A percentile compares a stretch with the other conserved stretches of the same genome.
phyloP scores from a whole-genome alignment of 805 yeast species.

The Yueomyces sp. region DNA sequence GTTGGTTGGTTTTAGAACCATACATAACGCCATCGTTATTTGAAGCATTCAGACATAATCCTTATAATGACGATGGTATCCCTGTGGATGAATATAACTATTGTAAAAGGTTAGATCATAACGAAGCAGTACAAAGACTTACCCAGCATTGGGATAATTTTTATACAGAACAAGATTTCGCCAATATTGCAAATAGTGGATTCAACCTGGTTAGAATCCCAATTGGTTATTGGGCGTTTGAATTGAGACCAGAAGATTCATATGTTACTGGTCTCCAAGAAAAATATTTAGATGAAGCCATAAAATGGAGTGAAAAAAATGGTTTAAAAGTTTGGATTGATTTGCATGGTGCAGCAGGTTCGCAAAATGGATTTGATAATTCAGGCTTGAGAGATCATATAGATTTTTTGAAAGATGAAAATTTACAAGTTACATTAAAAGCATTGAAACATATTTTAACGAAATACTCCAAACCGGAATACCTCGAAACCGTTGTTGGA shows the following conservation, averaged over 20 bases:
- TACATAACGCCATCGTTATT: conserved; percentile 56
- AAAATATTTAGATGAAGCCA: conserved; percentile 57
- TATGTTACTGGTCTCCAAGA: conserved; percentile 66
- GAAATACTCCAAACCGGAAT: conserved; percentile 49
- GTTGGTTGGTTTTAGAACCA: conserved; percentile 64
- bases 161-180: conserved; percentile 59
- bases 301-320: conserved; percentile 56
- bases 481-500: conserved; percentile 61
- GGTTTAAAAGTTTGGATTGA: conserved; percentile 74
- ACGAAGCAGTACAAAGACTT: conserved; percentile 23
- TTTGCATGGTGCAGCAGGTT: conserved; percentile 87
- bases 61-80: conserved; percentile 3
- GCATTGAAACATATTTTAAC: conserved; percentile 41
- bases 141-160: conserved; percentile 65
- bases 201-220: conserved; percentile 80
- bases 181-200: conserved; percentile 43
- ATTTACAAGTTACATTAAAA: conserved; percentile 37
- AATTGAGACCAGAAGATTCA: conserved; percentile 50
- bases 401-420: conserved; percentile 36
- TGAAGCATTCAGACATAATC: conserved; percentile 9
- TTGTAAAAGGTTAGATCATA: conserved; percentile 35
- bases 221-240: conserved; percentile 87
- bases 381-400: conserved; percentile 65
- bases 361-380: conserved; percentile 90
- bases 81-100: conserved; percentile 45